A percentile compares a stretch with the other conserved stretches of the same genome.
Conservation (phyloP, 1,284 basidiomycete species). For the Trichosporon faecale region DNA sequence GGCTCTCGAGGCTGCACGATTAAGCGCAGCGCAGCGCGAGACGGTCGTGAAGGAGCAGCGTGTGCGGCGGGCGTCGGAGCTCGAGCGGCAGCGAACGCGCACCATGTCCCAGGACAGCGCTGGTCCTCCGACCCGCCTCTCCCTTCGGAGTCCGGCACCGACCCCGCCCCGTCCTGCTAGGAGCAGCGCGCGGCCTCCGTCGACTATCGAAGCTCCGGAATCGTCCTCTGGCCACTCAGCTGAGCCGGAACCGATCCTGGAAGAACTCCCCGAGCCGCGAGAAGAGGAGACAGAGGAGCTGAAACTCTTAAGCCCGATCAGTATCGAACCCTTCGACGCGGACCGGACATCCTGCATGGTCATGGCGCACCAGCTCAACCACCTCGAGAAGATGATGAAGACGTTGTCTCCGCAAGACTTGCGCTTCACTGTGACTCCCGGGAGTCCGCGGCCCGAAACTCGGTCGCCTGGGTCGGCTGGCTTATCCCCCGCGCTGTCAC, state of each 20-base stretch:
- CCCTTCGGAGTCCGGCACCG: background rate
- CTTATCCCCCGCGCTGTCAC: background rate
- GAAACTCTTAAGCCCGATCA: background rate
- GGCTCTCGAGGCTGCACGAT: background rate
- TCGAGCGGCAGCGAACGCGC: background rate
- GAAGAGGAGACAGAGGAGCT: background rate
- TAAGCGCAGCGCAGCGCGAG: slow-evolving; percentile 5
- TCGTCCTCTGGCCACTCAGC: background rate
- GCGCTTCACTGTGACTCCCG: slow-evolving; percentile 28
- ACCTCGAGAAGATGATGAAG: slow-evolving; percentile 49
- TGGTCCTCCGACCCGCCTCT: background rate
- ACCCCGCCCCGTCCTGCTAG: slow-evolving; percentile 7
- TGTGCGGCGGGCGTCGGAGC: background rate
- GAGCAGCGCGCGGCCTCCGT: slow-evolving; percentile 7
- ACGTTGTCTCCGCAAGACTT: slow-evolving; percentile 48
- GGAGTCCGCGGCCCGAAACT: background rate
- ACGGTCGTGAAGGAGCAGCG: slow-evolving; percentile 4
- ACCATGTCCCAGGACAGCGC: background rate
- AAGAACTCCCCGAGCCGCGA: background rate
- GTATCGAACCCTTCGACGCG: background rate
- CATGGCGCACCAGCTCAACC: slow-evolving; percentile 50
- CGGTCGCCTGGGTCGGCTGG: background rate
- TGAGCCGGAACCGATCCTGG: background rate
- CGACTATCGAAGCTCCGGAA: background rate
- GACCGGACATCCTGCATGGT: slow-evolving; percentile 29